A percentile compares a stretch with the other conserved stretches of the same genome.
phyloP scores from a whole-genome alignment of 805 yeast species.

The Myxozyma melibiosi region DNA sequence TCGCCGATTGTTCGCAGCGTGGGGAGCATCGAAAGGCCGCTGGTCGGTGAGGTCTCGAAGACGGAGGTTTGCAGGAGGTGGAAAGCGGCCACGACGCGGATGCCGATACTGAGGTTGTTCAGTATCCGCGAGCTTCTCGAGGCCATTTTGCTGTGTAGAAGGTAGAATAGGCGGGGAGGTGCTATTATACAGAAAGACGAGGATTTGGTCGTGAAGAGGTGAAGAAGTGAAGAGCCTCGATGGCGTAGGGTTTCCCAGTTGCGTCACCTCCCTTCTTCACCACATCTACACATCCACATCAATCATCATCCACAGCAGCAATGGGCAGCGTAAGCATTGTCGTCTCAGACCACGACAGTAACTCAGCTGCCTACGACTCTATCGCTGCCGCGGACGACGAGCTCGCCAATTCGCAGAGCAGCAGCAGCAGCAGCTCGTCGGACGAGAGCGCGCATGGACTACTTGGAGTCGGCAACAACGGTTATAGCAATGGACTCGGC shows the following conservation, averaged over 20 bases:
- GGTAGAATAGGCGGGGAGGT: background rate
- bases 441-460: constrained; percentile 3
- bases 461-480: background rate
- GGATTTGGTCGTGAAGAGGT: too few species aligned
- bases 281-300: too few species aligned
- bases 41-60: constrained; percentile 76
- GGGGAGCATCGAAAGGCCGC: constrained; percentile 96
- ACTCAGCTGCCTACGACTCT: background rate
- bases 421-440: too few species aligned
- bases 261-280: too few species aligned
- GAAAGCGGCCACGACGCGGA: constrained; percentile 44
- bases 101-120: background rate
- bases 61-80: constrained; percentile 70
- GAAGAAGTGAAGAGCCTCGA: too few species aligned
- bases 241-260: too few species aligned
- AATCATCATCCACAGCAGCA: too few species aligned
- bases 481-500: too few species aligned
- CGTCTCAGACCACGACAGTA: constrained; percentile 8
- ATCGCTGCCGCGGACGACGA: constrained; percentile 12
- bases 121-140: background rate
- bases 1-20: constrained; percentile 75
- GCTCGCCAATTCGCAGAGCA: background rate
- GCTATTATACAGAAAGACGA: background rate
- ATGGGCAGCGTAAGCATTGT: constrained; percentile 13
- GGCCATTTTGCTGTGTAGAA: background rate